Percentiles rank a stretch among this genome's conserved stretches.
Conservation (phyloP, 352 stramenopile genomes). For the Globisporangium okanoganense region DNA sequence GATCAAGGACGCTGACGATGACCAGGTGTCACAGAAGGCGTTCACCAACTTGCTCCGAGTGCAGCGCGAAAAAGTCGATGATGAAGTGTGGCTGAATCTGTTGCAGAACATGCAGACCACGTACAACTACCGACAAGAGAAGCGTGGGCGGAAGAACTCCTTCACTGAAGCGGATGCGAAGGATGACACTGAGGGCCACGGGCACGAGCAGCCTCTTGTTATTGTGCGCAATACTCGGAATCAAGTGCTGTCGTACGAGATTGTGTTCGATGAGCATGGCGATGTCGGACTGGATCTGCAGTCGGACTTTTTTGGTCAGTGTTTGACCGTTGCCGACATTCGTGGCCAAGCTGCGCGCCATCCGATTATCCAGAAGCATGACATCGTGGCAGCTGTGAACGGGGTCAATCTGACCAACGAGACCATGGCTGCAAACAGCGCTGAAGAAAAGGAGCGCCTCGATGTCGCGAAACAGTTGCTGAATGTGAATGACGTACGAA, state of each 20-base stretch:
- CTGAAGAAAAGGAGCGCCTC: constrained; percentile 30
- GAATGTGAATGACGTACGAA: constrained; percentile 20
- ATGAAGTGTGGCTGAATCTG: constrained; percentile 48
- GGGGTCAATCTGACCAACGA: constrained; percentile 21
- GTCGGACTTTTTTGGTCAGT: constrained; percentile 55
- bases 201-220: constrained; percentile 30
- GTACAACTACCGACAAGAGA: constrained; percentile 31
- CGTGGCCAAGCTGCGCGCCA: constrained; percentile 33
- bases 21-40: constrained; percentile 35
- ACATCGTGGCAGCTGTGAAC: constrained; percentile 54
- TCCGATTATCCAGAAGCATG: constrained; percentile 41
- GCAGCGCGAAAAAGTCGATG: constrained; percentile 31
- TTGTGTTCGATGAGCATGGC: constrained; percentile 43
- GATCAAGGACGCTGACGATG: constrained; percentile 29
- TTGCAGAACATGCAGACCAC: constrained; percentile 40
- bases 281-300: constrained; percentile 41
- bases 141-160: constrained; percentile 17
- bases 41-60: constrained; percentile 49
- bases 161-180: constrained; percentile 5
- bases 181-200: constrained; percentile 12
- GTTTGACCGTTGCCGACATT: constrained; percentile 36
- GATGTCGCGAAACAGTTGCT: constrained; percentile 25
- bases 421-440: constrained; percentile 21
- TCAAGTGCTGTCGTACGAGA: constrained; percentile 62
- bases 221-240: constrained; percentile 58